These are phyloP conservation scores for Alternaria ventricosa DNA, from an alignment of 2,329 filamentous ascomycete genomes.

Conservation along the genomic window DNA sequence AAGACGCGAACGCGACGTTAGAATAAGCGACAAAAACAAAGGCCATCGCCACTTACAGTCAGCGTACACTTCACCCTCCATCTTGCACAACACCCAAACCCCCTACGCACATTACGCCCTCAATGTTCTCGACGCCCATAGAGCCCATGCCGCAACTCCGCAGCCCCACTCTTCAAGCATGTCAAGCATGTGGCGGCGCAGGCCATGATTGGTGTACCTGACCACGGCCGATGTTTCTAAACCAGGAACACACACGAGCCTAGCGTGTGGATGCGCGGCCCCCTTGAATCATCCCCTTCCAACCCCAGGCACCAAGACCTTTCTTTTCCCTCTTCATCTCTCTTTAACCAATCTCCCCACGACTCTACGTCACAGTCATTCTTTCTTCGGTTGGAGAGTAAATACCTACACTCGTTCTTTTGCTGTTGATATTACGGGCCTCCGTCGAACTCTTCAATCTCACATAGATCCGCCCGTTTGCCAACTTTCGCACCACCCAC, in stretches of 20 bases:
- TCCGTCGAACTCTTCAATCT: background rate
- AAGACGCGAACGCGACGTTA: background rate
- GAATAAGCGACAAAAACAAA: background rate
- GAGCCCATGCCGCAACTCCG: slow-evolving; percentile 8
- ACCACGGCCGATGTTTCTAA: slow-evolving; percentile 4
- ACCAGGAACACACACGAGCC: background rate
- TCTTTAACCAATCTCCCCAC: slow-evolving; percentile 7
- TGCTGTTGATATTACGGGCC: slow-evolving; percentile 2
- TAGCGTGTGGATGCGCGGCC: slow-evolving; percentile 28
- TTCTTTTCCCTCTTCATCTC: slow-evolving; percentile 18
- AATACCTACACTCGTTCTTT: slow-evolving; percentile 23
- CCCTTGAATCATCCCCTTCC: slow-evolving; percentile 28
- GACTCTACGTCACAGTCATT: slow-evolving; percentile 33
- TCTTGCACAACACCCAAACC: background rate
- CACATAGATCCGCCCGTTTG: background rate
- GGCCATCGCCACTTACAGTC: background rate
- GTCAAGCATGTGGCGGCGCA: slow-evolving; percentile 3
- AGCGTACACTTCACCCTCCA: background rate
- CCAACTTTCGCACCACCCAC: background rate
- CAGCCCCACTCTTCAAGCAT: slow-evolving; percentile 17
- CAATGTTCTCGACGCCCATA: background rate
- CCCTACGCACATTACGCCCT: background rate
- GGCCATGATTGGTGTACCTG: slow-evolving; percentile 27
- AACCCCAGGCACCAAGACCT: slow-evolving; percentile 6
- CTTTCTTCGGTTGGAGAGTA: slow-evolving; percentile 23